Conservation (phyloP, 441 rosid species). For the Breynia disticha region DNA sequence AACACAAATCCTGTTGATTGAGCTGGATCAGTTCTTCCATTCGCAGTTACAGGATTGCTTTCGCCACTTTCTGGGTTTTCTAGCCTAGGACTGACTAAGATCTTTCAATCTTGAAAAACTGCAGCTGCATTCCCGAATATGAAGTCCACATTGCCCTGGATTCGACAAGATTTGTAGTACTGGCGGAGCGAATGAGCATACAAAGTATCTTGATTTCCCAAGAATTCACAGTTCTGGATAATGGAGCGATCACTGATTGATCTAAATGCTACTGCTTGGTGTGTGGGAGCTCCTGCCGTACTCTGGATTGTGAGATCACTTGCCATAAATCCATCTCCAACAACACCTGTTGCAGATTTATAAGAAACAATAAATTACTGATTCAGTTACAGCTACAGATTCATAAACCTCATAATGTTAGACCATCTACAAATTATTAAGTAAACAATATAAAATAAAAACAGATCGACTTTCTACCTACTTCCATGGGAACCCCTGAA, state of each 20-base stretch:
- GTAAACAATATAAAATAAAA: too few species aligned
- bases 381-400: too few species aligned
- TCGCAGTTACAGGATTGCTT: conserved; percentile 64
- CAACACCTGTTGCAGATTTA: conserved; percentile 39
- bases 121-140: conserved; percentile 87
- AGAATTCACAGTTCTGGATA: conserved; percentile 71
- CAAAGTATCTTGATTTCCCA: conserved; percentile 85
- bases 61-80: conserved; percentile 57
- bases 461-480: too few species aligned
- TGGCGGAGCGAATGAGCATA: conserved; percentile 89
- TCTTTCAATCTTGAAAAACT: conserved; percentile 53
- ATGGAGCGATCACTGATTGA: conserved; percentile 74
- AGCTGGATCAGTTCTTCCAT: conserved; percentile 82
- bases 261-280: conserved; percentile 91
- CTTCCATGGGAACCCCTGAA: too few species aligned
- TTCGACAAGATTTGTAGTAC: conserved; percentile 69
- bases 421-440: too few species aligned
- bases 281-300: conserved; percentile 75
- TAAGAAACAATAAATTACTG: conserved; percentile 1
- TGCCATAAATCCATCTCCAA: conserved; percentile 94
- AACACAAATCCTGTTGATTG: conserved; percentile 73
- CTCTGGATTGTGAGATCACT: conserved; percentile 65
- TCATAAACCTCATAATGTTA: too few species aligned
- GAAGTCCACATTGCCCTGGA: conserved; percentile 82
- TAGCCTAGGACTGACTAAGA: conserved; percentile 52